Evolutionary conservation across 495 filamentous ascomycete species (phyloP), one percentile per base, ranked within the genome.

Genomic region (Platismatia glauca): DNA sequence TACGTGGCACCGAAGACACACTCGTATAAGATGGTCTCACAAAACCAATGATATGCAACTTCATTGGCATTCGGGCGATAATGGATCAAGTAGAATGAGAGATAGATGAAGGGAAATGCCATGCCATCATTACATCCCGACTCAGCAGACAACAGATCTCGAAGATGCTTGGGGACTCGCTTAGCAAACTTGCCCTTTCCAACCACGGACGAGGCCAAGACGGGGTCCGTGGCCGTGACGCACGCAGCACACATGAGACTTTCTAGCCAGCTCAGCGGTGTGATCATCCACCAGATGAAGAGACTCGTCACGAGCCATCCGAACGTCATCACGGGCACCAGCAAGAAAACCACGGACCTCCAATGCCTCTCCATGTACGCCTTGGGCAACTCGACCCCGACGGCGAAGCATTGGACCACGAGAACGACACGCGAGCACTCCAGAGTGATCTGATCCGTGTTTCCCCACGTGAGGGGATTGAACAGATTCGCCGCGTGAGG

Each of bases 81-180:
- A 27, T 84, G 82, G 61, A 96, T 89, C 60, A 97, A 82, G 69
- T 97, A 97, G 55, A 95, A 79, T 3, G 87, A 82, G 20, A 97
- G 81, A 72, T 97, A 99, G 71, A 99, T 86, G 75, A 99, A 99
- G 9, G 95, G 95, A 75, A 99, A 99, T 22, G 95, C 94, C 95
- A 97, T 97, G 74, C 95, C 95, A 73, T 99, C 95, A 77, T 99
- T 99, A 79, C 95, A 99, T 31, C 95, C 95, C 2, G 95, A 97
- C 74, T 99, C 95, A 62, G 93, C 93, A 18, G 95, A 97, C 38
- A 99, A 81, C 16, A 99, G 66, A 73, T 99, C 95, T 76, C 95
- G 83, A 73, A 99, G 77, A 84, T 97, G 95, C 76, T 95, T 97
- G 24, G 95, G 95, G 27, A 99, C 91, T 63, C 95, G 83, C 74